A percentile compares a stretch with the other conserved stretches of the same genome.
These are phyloP conservation scores for Boletus subcaerulescens DNA, from an alignment of 768 basidiomycete genomes.

Conservation along the genomic window DNA sequence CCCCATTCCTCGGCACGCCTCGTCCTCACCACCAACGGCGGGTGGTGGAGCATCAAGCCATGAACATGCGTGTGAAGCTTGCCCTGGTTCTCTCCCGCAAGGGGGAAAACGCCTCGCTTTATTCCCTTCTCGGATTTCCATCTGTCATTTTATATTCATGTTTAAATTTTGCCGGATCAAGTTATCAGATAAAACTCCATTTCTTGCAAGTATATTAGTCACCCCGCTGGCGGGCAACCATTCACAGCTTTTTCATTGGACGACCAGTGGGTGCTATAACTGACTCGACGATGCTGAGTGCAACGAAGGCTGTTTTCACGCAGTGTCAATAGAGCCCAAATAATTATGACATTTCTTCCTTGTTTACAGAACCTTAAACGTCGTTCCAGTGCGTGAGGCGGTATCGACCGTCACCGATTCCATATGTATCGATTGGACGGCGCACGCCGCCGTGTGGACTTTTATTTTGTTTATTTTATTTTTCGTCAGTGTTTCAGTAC, in stretches of 20 bases:
- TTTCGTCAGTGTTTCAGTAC: conserved; percentile 9
- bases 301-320: no score
- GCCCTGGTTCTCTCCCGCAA: conserved; percentile 11
- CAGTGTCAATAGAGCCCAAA: no score
- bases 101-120: conserved; percentile 9
- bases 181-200: conserved; percentile 7
- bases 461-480: not conserved
- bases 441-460: not conserved
- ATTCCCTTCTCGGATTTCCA: conserved; percentile 8
- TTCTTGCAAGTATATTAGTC: not conserved
- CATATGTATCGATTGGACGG: not conserved
- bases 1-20: conserved; percentile 11
- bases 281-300: no score
- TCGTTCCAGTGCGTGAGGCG: not conserved
- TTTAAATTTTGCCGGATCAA: not conserved
- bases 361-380: no score
- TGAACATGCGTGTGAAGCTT: conserved; percentile 30
- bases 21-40: conserved; percentile 12
- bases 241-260: not conserved
- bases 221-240: no score
- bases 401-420: not conserved
- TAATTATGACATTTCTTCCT: no score
- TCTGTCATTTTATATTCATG: conserved; percentile 3
- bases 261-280: no score
- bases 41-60: conserved; percentile 16